These are phyloP conservation scores for Acacia crassicarpa DNA, from an alignment of 306 rosid species.

Conservation along the genomic window DNA sequence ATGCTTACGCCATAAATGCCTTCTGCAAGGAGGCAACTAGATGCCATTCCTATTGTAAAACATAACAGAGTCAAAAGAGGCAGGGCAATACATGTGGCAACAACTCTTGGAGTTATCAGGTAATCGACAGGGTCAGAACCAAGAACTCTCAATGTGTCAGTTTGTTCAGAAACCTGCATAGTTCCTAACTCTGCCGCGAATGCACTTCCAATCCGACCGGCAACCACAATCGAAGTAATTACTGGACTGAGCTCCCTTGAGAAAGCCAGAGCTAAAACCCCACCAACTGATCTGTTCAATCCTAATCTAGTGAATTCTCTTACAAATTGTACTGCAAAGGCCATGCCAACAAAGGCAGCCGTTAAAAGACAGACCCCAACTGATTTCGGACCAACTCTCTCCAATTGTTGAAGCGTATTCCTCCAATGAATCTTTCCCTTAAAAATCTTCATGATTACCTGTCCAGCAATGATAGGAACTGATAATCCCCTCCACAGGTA, in stretches of 20 bases:
- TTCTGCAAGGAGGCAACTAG: slow-evolving; percentile 88
- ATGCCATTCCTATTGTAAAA: slow-evolving; percentile 86
- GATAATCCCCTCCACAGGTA: slow-evolving; percentile 92
- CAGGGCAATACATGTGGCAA: slow-evolving; percentile 75
- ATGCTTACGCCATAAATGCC: slow-evolving; percentile 84
- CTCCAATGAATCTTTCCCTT: slow-evolving; percentile 85
- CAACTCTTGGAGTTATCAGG: slow-evolving; percentile 90
- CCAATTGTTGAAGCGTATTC: slow-evolving; percentile 89
- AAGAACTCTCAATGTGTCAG: slow-evolving; percentile 85
- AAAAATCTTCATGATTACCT: slow-evolving; percentile 68
- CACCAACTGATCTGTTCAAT: slow-evolving; percentile 89
- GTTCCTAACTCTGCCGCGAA: slow-evolving; percentile 98
- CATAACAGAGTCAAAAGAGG: slow-evolving; percentile 88
- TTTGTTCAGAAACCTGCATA: slow-evolving; percentile 99
- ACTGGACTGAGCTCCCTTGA: slow-evolving; percentile 97
- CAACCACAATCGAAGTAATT: slow-evolving; percentile 86
- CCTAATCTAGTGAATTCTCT: slow-evolving; percentile 94
- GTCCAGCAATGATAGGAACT: slow-evolving; percentile 75
- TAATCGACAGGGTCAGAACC: slow-evolving; percentile 92
- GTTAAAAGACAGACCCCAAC: slow-evolving; percentile 94
- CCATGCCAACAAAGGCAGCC: slow-evolving; percentile 97
- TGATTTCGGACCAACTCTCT: slow-evolving; percentile 92
- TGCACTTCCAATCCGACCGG: slow-evolving; percentile 95
- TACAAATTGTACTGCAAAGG: slow-evolving; percentile 90
- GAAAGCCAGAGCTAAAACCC: slow-evolving; percentile 94